Percentiles rank a stretch among this genome's conserved stretches.
phyloP scores from a whole-genome alignment of 306 rosid species.

The Vachellia collinsii region DNA sequence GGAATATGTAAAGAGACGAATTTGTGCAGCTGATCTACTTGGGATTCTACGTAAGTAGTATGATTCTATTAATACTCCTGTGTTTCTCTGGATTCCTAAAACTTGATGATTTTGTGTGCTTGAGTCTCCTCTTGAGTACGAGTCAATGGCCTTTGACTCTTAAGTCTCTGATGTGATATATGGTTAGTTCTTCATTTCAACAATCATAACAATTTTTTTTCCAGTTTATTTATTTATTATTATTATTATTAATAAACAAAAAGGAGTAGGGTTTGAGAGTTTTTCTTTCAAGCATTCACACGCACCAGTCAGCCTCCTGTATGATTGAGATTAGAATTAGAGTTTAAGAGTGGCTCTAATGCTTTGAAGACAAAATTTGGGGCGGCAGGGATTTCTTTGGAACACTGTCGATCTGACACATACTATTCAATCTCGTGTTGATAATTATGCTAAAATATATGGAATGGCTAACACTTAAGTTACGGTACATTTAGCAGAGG shows the following conservation, averaged over 20 bases:
- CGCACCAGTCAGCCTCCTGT: not conserved
- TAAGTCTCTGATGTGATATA: slow-evolving; percentile 11
- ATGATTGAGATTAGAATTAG: not conserved
- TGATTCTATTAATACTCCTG: not conserved
- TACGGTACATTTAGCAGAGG: not conserved
- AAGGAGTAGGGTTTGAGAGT: not conserved
- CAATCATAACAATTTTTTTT: slow-evolving; percentile 4
- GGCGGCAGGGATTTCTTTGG: not conserved
- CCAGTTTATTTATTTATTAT: not conserved
- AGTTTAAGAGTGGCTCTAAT: not conserved
- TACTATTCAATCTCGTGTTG: not conserved
- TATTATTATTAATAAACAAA: not conserved
- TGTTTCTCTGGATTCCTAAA: slow-evolving; percentile 22
- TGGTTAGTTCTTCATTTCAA: not conserved
- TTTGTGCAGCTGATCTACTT: slow-evolving; percentile 63
- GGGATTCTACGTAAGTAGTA: slow-evolving; percentile 68
- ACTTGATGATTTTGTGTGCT: slow-evolving; percentile 19
- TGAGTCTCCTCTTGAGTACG: slow-evolving; percentile 22
- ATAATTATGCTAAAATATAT: not conserved
- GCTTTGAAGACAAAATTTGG: not conserved
- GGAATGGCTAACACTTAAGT: not conserved
- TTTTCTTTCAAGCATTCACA: not conserved
- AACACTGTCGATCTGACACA: not conserved
- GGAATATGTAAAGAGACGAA: slow-evolving; percentile 62
- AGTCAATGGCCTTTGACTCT: not conserved